Evolutionary conservation across 2,329 filamentous ascomycete genomes (phyloP).

Genomic region (Berkeleyomyces basicola): DNA sequence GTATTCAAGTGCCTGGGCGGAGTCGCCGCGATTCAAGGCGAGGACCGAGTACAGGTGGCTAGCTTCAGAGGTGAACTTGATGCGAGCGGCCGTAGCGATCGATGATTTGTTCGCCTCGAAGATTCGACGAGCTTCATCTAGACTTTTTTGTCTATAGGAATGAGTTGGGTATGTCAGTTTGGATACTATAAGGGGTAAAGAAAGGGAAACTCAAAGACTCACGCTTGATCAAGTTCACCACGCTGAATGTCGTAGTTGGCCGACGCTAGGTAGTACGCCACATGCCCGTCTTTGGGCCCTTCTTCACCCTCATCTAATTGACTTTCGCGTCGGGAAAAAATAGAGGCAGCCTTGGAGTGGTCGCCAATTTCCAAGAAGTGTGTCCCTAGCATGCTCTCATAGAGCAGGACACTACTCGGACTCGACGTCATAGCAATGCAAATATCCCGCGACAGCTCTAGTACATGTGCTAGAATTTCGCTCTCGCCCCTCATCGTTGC

Average conservation of each 20-base stretch:
- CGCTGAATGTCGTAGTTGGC: conserved; percentile 58
- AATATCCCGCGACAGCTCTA: conserved; percentile 30
- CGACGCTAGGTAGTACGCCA: conserved; percentile 45
- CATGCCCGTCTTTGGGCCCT: conserved; percentile 23
- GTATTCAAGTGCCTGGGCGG: conserved; percentile 39
- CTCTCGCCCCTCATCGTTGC: conserved; percentile 34
- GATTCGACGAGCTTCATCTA: conserved; percentile 9
- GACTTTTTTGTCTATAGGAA: conserved; percentile 4
- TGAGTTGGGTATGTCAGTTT: background rate
- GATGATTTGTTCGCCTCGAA: conserved; percentile 12
- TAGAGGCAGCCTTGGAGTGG: conserved; percentile 31
- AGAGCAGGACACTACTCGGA: conserved; percentile 26
- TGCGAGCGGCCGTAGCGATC: conserved; percentile 35
- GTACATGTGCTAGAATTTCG: conserved; percentile 27
- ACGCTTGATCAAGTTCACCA: conserved; percentile 47
- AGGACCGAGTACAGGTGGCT: conserved; percentile 46
- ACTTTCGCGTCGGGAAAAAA: conserved; percentile 36
- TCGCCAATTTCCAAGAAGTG: conserved; percentile 39
- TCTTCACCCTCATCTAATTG: conserved; percentile 28
- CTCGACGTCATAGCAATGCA: conserved; percentile 18
- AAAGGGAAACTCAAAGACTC: conserved; percentile 16
- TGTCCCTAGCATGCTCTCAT: conserved; percentile 32
- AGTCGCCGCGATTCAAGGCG: conserved; percentile 43
- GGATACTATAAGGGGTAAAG: background rate
- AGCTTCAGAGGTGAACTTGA: conserved; percentile 19